Base-by-base conservation (phyloP, 176 grass and related monocot genomes). In the Triticum dicoccoides region DNA sequence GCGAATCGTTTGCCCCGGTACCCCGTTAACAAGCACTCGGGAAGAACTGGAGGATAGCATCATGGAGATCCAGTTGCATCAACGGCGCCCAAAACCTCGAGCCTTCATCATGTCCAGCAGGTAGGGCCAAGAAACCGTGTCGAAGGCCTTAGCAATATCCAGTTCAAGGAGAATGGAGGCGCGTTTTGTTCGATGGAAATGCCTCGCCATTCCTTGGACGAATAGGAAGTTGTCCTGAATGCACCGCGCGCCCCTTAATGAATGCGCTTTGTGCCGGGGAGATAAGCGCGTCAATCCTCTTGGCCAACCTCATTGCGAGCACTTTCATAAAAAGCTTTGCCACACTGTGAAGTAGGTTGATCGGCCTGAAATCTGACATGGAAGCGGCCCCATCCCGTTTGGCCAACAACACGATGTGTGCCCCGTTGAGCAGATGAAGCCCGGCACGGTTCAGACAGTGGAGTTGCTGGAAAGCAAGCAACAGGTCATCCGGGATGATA, bases 1-100 rank as follows among this genome's bases (percentile, higher is more conserved):
- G 0, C 23, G n/a, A 0, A 63, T 25, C 0, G 9, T 1, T 0
- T 24, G 21, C 0, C 61, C 61, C 0, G 9, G 20, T 1, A 23
- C 3, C 0, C 61, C 61, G 2, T 25, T 25, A 0, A 62, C 7
- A 8, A 62, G 8, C 20, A 62, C 9, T 0, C 9, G 8, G 3
- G 23, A 27, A 1, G 61, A 64, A 3, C 21, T 11, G 0, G 61
- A 11, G 23, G 23, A 64, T 0, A 64, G 24, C 0, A 47, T 3
- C 44, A 47, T 47, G 11, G 44, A 11, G 6, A 47, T 47, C 44
- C 44, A 47, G 11, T 47, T 4, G 11, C 44, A 47, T 11, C 44
- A 47, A 0, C 44, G 44, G 3, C 11, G 2, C 9, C 44, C 44
- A 1, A 47, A 47, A 0, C 11, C 44, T 9, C 44, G 44, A 3